Percentiles rank a stretch among this genome's conserved stretches.
Evolutionary conservation across 1,139 yeast genomes (phyloP).

Genomic region (Fermentozyma sake): DNA sequence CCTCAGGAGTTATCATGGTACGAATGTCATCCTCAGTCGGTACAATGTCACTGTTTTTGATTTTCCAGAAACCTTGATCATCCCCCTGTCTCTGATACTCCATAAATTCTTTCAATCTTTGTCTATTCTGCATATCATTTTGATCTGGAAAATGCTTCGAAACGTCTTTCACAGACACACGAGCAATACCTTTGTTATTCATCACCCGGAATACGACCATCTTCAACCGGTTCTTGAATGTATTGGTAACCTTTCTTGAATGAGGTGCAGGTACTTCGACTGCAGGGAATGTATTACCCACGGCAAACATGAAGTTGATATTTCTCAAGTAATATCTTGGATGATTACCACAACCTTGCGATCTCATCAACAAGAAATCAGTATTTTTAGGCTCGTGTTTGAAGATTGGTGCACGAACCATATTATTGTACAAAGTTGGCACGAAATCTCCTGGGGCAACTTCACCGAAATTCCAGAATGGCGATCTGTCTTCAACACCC

Average conservation of each 20-base stretch:
- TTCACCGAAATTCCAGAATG: slow-evolving; percentile 98
- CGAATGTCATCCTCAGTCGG: slow-evolving; percentile 78
- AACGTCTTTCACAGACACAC: slow-evolving; percentile 83
- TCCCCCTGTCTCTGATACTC: slow-evolving; percentile 93
- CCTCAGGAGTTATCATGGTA: slow-evolving; percentile 91
- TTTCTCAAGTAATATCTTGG: slow-evolving; percentile 52
- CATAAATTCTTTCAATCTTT: slow-evolving; percentile 95
- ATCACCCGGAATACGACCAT: slow-evolving; percentile 91
- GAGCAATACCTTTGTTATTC: slow-evolving; percentile 67
- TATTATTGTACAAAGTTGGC: slow-evolving; percentile 87
- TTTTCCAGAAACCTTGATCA: slow-evolving; percentile 94
- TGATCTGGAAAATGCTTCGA: slow-evolving; percentile 95
- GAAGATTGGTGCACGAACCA: slow-evolving; percentile 90
- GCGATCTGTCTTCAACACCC: slow-evolving; percentile 92
- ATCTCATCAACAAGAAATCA: slow-evolving; percentile 76
- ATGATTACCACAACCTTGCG: slow-evolving; percentile 73
- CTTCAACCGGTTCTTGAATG: slow-evolving; percentile 83
- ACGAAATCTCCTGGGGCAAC: slow-evolving; percentile 93
- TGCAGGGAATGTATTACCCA: slow-evolving; percentile 92
- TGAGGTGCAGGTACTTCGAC: slow-evolving; percentile 97
- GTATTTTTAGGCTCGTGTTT: slow-evolving; percentile 75
- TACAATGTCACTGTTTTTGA: slow-evolving; percentile 61
- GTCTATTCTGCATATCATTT: slow-evolving; percentile 95
- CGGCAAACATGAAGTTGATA: slow-evolving; percentile 71
- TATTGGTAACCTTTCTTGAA: slow-evolving; percentile 91